Percentiles rank a stretch among this genome's conserved stretches.
Conservation (phyloP, 495 filamentous ascomycete genomes). For the Hypoxylon subgilvum region DNA sequence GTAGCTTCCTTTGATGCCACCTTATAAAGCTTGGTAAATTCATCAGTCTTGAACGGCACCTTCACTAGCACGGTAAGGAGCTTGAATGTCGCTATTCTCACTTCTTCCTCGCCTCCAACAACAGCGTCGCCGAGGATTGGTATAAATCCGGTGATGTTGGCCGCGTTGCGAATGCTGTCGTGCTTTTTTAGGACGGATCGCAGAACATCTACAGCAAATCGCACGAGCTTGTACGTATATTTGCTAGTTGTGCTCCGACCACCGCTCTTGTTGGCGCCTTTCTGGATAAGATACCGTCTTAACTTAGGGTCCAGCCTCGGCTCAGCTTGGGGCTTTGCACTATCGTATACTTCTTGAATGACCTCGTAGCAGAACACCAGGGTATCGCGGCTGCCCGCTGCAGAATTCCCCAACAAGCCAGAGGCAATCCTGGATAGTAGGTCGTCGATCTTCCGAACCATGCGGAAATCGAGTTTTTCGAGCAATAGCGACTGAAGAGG, state of each 20-base stretch:
- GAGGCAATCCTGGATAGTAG: constrained; percentile 81
- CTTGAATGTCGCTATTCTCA: constrained; percentile 82
- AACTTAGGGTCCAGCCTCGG: constrained; percentile 63
- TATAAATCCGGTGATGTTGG: constrained; percentile 81
- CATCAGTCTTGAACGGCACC: constrained; percentile 76
- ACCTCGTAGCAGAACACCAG: constrained; percentile 93
- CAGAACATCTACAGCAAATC: constrained; percentile 85
- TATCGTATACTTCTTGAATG: constrained; percentile 80
- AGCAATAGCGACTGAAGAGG: constrained; percentile 78
- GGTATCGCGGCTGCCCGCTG: constrained; percentile 74
- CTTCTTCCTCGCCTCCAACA: constrained; percentile 82
- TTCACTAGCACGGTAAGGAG: constrained; percentile 84
- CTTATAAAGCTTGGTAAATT: constrained; percentile 76
- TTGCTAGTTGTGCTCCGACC: constrained; percentile 70
- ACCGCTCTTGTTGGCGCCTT: constrained; percentile 71
- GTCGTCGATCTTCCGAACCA: constrained; percentile 87
- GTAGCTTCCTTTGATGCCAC: constrained; percentile 80
- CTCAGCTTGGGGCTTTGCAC: constrained; percentile 51
- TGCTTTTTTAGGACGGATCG: constrained; percentile 81
- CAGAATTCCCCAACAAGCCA: constrained; percentile 80
- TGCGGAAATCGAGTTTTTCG: constrained; percentile 80
- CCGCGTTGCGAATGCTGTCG: constrained; percentile 74
- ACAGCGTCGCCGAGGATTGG: constrained; percentile 87
- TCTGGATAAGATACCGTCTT: constrained; percentile 77
- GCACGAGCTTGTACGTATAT: constrained; percentile 79